Evolutionary conservation across 1,284 basidiomycete species (phyloP), one percentile per base, ranked within the genome.

Genomic region (Boletus subluridellus): DNA sequence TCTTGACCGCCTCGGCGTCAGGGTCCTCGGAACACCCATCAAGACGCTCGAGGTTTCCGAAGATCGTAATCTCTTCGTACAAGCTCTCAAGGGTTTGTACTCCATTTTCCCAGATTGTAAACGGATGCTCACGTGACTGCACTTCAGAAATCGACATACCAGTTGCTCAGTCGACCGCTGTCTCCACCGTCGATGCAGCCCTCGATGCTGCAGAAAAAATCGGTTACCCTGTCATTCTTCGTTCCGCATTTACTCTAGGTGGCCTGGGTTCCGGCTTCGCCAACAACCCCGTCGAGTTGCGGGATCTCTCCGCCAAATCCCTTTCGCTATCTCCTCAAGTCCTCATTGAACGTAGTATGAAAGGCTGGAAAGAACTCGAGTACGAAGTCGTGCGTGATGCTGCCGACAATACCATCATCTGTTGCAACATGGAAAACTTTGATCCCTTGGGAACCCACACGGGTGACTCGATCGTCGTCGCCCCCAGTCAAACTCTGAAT

Each of bases 381-480:
- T 99, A 99, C 71, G 97, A 99, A 76, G 97, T 99, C 57, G 95
- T 99, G 67, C 91, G 97, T 63, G 97, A 99, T 75, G 94, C 87
- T 66, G 94, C 94, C 54, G 95, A 99, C 73, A 94, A 94, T 76
- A 94, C 94, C 11, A 94, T 95, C 73, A 95, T 95, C 69, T 95
- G 94, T 77, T 96, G 94, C 77, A 95, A 95, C 76, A 95, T 94
- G 92, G 92, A 97, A 78, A 99, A 99, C 79, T 99, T 99, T 68
- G 97, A 99, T 73, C 97, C 97, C 24, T 88, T 99, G 61, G 97
- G 97, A 64, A 98, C 94, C 45, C 97, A 99, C 76, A 99, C 97
- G n/a, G 97, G 97, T 70, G 97, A 99, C 75, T 99, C 96, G n/a
- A 99, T 99, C 70, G 97, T 99, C 71, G 95, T 99, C 47, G 97